Evolutionary conservation across 2,329 filamentous ascomycete genomes (phyloP), one percentile per base, ranked within the genome.

Genomic region (Ophiocordyceps polyrhachis-furcata): DNA sequence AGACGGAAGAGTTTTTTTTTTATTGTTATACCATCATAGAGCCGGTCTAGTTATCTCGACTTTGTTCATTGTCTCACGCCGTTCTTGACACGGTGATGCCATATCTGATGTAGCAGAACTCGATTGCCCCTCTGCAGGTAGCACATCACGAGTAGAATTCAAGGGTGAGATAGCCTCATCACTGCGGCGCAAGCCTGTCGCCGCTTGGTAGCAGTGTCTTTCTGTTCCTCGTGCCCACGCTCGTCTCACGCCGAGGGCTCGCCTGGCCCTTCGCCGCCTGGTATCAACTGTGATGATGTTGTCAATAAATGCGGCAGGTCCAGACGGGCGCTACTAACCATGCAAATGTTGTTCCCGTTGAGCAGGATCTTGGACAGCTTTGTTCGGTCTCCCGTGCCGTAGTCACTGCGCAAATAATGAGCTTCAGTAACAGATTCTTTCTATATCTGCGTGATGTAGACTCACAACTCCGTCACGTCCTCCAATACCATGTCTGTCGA

Each of bases 311-410:
- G 8, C 8, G 11, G 5, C 5, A 2, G 20, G 14, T 5, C 12
- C 19, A 6, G 15, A 12, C n/a, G 13, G n/a, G 17, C n/a, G 37
- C 5, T 37, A 15, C 71, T 46, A 73, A 94, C 91, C 91, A 98
- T 98, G 83, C 89, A 96, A 51, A 98, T 86, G 58, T 96, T 96
- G 68, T 98, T 98, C 46, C 91, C 91, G 57, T 98, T 98, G 37
- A 98, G 69, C 40, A 98, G 67, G 49, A 98, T 94, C 71, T 96
- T 96, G 44, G 87, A 75, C 38, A 98, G 75, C 62, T 93, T 93
- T 41, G 79, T 83, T 63, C 89, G 81, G 55, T 82, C 78, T 49
- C 89, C 89, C 5, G 80, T 80, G 65, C 80, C 80, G 65, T 93
- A 93, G 65, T 98, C 91, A 60, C 89, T 96, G 40, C n/a, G 21